Percentiles rank a stretch among this genome's conserved stretches.
phyloP scores from a whole-genome alignment of 305 asterid genomes.

The Fraxinus albicans region DNA sequence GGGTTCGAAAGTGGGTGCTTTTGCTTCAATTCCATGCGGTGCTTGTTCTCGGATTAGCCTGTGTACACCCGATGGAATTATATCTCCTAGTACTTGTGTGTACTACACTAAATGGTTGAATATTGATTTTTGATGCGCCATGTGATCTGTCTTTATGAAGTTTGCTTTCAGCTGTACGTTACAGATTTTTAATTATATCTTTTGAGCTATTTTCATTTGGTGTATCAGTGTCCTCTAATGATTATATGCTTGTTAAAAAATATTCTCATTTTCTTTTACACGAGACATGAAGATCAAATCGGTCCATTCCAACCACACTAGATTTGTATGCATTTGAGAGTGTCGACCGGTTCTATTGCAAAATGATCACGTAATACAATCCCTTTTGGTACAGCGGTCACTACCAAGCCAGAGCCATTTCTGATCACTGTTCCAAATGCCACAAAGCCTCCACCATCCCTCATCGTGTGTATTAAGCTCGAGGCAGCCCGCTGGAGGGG shows the following conservation, averaged over 20 bases:
- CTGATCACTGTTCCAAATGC: too few species aligned
- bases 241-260: too few species aligned
- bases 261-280: neutral
- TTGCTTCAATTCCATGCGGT: conserved; percentile 69
- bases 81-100: conserved; percentile 56
- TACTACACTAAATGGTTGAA: conserved; percentile 59
- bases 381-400: neutral
- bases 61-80: conserved; percentile 55
- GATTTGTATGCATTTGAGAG: neutral
- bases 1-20: conserved; percentile 33
- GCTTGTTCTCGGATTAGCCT: conserved; percentile 52
- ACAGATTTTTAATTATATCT: neutral
- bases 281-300: neutral
- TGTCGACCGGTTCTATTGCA: neutral
- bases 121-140: conserved; percentile 31
- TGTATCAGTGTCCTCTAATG: neutral
- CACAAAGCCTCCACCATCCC: too few species aligned
- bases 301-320: neutral
- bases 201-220: neutral
- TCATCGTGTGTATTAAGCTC: too few species aligned
- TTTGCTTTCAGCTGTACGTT: neutral
- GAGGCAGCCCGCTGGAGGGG: too few species aligned
- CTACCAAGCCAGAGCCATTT: too few species aligned
- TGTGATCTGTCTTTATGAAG: neutral
- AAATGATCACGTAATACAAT: neutral